Base-by-base conservation (phyloP, 169 alveolate genomes). In the Plasmodium inui region DNA sequence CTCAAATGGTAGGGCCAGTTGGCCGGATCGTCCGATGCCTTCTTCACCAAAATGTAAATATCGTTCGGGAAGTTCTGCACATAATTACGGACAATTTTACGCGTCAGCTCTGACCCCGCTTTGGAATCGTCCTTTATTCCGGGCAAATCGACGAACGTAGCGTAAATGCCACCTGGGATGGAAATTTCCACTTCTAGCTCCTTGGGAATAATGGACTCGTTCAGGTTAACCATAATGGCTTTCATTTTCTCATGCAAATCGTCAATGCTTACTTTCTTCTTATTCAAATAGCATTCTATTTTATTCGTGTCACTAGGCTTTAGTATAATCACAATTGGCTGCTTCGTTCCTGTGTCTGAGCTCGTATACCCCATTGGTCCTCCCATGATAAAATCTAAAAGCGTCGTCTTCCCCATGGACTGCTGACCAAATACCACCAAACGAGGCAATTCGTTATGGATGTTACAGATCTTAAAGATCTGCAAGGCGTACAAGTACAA, bases 371-470 rank as follows among this genome's bases (percentile, higher is more conserved):
- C 99, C 78, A 97, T 96, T 4, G 99, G 99, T 26, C 98, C 98
- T 10, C 99, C 99, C 98, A 97, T 97, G 76, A 97, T 97, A 84
- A 94, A 97, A 85, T 97, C 99, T 53, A 96, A 93, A 39, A 97
- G 96, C 1, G 99, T 97, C 9, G 99, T 97, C 81, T 97, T 97
- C 28, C 98, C 99, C 99, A 97, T 97, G 46, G 98, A 96, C 94
- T 97, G 99, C 73, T 97, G 99, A 8, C 99, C 99, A 72, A 97
- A 97, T 37, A 97, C 98, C 17, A 97, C 99, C 19, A 97, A 94
- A 41, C 99, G 83, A 7, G 99, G 99, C n/a, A 97, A 96, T 74
- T 97, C 99, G 12, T 97, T 98, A 44, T 94, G 97, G 3, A 97
- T 96, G 7, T 97, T 97, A 30, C 97, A 98, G 70, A 97, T 96